Base-by-base conservation (phyloP, 2,329 filamentous ascomycete species). In the Zopfia rhizophila region DNA sequence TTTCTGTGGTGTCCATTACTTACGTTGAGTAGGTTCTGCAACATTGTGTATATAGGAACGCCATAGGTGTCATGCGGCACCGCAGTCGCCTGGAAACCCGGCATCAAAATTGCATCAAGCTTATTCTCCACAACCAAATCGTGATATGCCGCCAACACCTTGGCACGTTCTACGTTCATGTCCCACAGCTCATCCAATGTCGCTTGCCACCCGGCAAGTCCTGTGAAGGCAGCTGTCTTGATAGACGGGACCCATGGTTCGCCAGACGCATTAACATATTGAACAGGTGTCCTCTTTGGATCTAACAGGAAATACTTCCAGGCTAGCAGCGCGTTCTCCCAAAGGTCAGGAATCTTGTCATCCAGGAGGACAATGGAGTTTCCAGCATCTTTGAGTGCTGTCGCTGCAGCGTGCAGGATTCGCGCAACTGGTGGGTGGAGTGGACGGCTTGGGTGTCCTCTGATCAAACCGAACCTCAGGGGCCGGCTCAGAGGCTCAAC, bases 11-110 rank as follows among this genome's bases (percentile, higher is more conserved):
- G 7, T 7, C 22, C 16, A 16, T 6, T 19, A 68, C 77, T 66
- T 55, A 78, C 78, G 61, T 83, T 78, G 4, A 83, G 53, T 7
- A 82, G 16, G 47, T 84, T 85, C 60, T 74, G 74, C 21, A 83
- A 48, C 13, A 75, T 58, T 0, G 81, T 83, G 39, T 80, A 81
- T 1, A 72, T 61, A 1, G 75, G 68, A 0, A 71, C 19, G 0
- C 77, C 74, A 60, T 77, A 84, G 0, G 68, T 74, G 58, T 84
- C 81, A 56, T 83, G 78, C 13, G 66, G 68, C 1, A 79, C 75
- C 0, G 82, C 80, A 0, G 79, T 82, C 10, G 68, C 74, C 53
- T 80, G 77, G 5, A 79, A 75, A 3, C 74, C 72, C 3, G 78
- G 73, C 39, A 72, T 73, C n/a, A 85, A 38, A 0, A 84, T 61